Conservation (phyloP, 2,329 filamentous ascomycete genomes). For the Pestalotiopsis sp. region DNA sequence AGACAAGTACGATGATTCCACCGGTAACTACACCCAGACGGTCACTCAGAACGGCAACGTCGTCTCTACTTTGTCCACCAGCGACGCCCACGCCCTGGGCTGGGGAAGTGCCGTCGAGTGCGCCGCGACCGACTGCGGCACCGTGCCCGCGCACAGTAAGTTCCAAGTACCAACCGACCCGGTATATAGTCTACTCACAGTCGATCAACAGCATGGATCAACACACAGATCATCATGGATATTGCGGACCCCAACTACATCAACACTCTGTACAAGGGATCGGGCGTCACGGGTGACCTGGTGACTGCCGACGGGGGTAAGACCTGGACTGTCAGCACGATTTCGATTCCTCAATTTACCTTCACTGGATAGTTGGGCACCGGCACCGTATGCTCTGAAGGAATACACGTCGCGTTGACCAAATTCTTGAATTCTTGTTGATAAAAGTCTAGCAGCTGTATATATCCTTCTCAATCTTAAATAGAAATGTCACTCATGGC, state of each 20-base stretch:
- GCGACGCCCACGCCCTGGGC: conserved; percentile 19
- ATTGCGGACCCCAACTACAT: conserved; percentile 38
- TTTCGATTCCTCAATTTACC: conserved; percentile 34
- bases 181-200: not conserved
- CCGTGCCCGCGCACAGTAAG: conserved; percentile 39
- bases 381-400: too few relatives aligned
- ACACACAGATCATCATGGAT: conserved; percentile 37
- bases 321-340: conserved; percentile 44
- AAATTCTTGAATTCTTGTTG: too few relatives aligned
- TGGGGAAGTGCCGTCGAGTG: conserved; percentile 35
- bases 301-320: conserved; percentile 41
- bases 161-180: not conserved
- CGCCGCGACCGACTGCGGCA: conserved; percentile 40
- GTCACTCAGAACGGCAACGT: conserved; percentile 19
- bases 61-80: conserved; percentile 22
- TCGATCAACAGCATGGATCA: conserved; percentile 33
- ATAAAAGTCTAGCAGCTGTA: too few relatives aligned
- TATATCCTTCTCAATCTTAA: too few relatives aligned
- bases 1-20: conserved; percentile 20
- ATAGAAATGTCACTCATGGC: too few relatives aligned
- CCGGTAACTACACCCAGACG: conserved; percentile 22
- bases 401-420: too few relatives aligned
- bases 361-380: conserved; percentile 9
- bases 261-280: conserved; percentile 37
- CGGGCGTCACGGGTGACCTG: conserved; percentile 43